Evolutionary conservation across 2,329 filamentous ascomycete species (phyloP), one percentile per base, ranked within the genome.

Genomic region (Cladosporium cucumerinum): DNA sequence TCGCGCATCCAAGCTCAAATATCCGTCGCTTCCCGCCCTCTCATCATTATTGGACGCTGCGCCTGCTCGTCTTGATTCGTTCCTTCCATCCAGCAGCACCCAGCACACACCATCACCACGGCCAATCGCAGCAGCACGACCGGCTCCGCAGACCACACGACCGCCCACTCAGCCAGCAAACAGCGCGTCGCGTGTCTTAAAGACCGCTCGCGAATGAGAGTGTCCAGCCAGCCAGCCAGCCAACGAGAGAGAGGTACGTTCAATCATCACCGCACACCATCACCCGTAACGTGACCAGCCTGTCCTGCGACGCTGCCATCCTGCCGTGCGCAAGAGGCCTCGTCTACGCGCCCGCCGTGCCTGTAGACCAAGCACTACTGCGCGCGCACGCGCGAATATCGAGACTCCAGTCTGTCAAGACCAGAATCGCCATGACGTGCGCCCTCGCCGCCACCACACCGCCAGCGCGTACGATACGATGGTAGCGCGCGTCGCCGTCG

Each of bases 171-270:
- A 36, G 54, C 51, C 51, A 55, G 51, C 54, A 23, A 39, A 46
- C 60, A 62, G 60, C 60, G 60, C 60, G 60, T 62, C 60, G 60
- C 60, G 58, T 62, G 60, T 62, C 60, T 62, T 49, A 62, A 60
- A 25, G 21, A 34, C 54, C n/a, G n/a, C 3, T 26, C 55, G 32
- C 58, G 58, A 55, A 55, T 46, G 60, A 55, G 16, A 54, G 46
- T n/a, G 14, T 2, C 28, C 12, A 5, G 6, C 39, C n/a, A n/a
- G n/a, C n/a, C n/a, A 21, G 39, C n/a, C 39, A 46, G 14, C 39
- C 36, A 43, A 43, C 36, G 16, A 43, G 36, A n/a, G 39, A 46
- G 39, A 61, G 59, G 46, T 52, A 61, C 21, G 59, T 46, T 21
- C 32, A 16, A 23, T 14, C 58, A 49, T 16, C 43, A 23, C 59